Percentiles rank a stretch among this genome's conserved stretches.
phyloP scores from a whole-genome alignment of 257 asterid species.

The Fraxinus cuspidata region DNA sequence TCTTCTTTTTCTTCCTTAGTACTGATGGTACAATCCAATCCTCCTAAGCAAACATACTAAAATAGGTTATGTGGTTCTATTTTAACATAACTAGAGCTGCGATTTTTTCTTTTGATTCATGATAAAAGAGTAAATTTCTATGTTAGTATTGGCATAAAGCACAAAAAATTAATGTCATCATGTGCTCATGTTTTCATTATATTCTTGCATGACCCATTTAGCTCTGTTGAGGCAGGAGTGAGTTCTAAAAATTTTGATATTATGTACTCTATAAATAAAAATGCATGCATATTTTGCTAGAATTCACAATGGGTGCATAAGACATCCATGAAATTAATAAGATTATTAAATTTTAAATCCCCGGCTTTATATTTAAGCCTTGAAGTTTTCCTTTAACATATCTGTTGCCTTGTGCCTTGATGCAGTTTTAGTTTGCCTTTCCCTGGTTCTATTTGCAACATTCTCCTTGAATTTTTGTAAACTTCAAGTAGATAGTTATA shows the following conservation, averaged over 20 bases:
- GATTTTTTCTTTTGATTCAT: not conserved
- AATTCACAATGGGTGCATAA: not conserved
- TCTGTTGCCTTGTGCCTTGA: not conserved
- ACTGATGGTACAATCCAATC: not conserved
- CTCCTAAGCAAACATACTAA: not conserved
- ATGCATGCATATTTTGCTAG: not conserved
- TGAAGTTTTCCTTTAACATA: not conserved
- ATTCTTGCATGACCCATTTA: not conserved
- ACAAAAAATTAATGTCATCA: not conserved
- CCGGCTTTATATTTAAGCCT: not conserved
- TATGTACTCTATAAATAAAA: not conserved
- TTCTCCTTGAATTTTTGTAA: not conserved
- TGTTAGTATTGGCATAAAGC: not conserved
- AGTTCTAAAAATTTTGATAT: not conserved
- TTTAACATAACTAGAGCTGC: not conserved
- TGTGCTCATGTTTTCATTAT: not conserved
- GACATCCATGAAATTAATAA: not conserved
- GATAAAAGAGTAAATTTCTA: not conserved
- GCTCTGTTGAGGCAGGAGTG: not conserved
- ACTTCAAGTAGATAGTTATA: not conserved
- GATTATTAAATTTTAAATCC: too few relatives aligned
- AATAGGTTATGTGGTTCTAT: not conserved
- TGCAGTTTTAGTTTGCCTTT: not conserved
- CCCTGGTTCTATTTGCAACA: not conserved
- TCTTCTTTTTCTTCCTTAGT: not conserved